Evolutionary conservation across 1,284 basidiomycete genomes (phyloP).

Genomic region (Anthracocystis setariae): DNA sequence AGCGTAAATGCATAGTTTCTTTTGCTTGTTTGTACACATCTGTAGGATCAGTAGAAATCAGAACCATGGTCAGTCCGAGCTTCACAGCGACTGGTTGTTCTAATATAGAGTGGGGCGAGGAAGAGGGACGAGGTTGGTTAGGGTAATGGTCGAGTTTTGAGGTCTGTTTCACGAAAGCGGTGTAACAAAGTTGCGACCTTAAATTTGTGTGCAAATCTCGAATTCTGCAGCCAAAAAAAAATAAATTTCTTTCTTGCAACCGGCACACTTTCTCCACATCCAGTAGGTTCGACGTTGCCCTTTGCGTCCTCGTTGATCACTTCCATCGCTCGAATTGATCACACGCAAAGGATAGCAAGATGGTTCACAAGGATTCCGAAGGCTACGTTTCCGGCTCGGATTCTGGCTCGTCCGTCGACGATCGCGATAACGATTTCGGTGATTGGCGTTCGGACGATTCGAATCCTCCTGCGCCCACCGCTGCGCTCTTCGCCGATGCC

Average conservation of each 20-base stretch:
- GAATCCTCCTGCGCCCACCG: conserved; percentile 24
- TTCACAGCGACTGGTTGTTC: too few species aligned
- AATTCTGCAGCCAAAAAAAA: too few species aligned
- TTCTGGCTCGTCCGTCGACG: conserved; percentile 33
- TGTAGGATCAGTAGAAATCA: not conserved
- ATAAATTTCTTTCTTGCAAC: too few species aligned
- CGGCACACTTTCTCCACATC: conserved; percentile 2
- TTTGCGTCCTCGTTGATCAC: not conserved
- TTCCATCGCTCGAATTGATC: not conserved
- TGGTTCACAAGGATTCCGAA: conserved; percentile 45
- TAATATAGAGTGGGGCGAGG: too few species aligned
- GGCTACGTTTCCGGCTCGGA: conserved; percentile 24
- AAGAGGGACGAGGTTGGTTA: too few species aligned
- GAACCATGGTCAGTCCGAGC: too few species aligned
- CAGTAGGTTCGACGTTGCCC: too few species aligned
- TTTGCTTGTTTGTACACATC: not conserved
- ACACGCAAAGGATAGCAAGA: too few species aligned
- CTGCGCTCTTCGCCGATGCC: conserved; percentile 24
- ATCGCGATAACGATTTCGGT: conserved; percentile 50
- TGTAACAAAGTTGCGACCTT: conserved; percentile 9
- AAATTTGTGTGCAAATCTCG: too few species aligned
- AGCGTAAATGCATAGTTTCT: too few species aligned
- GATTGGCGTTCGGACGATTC: conserved; percentile 34
- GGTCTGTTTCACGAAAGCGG: too few species aligned
- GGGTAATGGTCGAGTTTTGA: too few species aligned